Evolutionary conservation across 2,329 filamentous ascomycete genomes (phyloP), one percentile per base, ranked within the genome.

Genomic region (Hirsutella minnesotensis): DNA sequence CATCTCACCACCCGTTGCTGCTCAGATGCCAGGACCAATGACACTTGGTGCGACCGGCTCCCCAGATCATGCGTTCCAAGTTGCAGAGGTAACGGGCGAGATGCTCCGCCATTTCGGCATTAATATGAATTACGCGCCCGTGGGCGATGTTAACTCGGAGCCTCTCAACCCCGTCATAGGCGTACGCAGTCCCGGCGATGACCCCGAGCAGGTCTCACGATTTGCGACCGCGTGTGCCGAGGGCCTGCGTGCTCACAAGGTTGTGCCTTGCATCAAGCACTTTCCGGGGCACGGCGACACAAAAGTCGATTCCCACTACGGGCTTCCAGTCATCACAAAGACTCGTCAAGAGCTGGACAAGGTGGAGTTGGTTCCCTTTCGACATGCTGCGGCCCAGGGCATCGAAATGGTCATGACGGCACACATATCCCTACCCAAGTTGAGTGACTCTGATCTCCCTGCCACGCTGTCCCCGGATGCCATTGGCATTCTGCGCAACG

Each of bases 401-500:
- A 50, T 56, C 33, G 53, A 56, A 44, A 54, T 54, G 52, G 42
- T 56, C 42, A 56, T 56, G 53, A 56, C 52, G 12, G 53, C 53
- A 30, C 53, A 56, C 44, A 56, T 54, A 19, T 51, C 53, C 2
- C 38, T 56, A 10, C 53, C 53, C 15, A 44, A 49, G 44, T 27
- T 54, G 9, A 43, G 44, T 2, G 48, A 48, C n/a, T 47, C 48
- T 15, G 37, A 47, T 3, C 37, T 49, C 9, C 53, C 53, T 2
- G 46, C 53, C 10, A 56, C 53, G 1, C 34, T 56, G 16, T 54
- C 53, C 5, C 39, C 52, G n/a, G 46, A 55, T 16, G 48, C 46
- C 1, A 46, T 56, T 9, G 27, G 39, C 7, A 53, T 56, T 13
- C 40, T 56, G 13, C 47, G 52, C 34, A 35, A 51, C 13, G 52